Conservation (phyloP, 345 rosid genomes). For the Linum tenue region DNA sequence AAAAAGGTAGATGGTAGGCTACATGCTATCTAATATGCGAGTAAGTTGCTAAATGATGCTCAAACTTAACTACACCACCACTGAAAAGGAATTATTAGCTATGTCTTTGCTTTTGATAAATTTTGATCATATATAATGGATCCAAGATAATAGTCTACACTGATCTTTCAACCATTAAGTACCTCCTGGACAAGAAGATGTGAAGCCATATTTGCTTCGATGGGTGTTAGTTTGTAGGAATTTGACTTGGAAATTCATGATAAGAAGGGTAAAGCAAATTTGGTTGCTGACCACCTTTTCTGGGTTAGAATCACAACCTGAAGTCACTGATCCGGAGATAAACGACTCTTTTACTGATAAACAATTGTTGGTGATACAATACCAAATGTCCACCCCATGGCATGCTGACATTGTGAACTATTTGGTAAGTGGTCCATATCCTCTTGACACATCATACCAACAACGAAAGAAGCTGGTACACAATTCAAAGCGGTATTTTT, state of each 20-base stretch:
- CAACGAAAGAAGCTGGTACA: too few relatives aligned
- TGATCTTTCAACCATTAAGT: neutral
- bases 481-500: too few relatives aligned
- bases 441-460: too few relatives aligned
- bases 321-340: neutral
- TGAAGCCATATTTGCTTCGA: neutral
- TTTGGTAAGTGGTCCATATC: too few relatives aligned
- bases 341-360: neutral
- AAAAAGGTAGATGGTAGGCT: neutral
- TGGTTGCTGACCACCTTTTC: neutral
- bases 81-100: neutral
- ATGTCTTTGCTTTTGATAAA: neutral
- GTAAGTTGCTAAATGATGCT: conserved; percentile 1
- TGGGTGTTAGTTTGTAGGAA: neutral
- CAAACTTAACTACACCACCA: conserved; percentile 3
- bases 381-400: too few relatives aligned
- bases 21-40: neutral
- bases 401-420: too few relatives aligned
- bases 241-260: neutral
- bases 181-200: neutral
- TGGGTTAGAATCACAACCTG: neutral
- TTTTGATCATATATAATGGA: neutral
- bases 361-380: neutral
- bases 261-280: neutral
- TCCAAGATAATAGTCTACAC: conserved; percentile 1